Base-by-base conservation (phyloP, 169 alveolate species). In the Plasmodium relictum region DNA sequence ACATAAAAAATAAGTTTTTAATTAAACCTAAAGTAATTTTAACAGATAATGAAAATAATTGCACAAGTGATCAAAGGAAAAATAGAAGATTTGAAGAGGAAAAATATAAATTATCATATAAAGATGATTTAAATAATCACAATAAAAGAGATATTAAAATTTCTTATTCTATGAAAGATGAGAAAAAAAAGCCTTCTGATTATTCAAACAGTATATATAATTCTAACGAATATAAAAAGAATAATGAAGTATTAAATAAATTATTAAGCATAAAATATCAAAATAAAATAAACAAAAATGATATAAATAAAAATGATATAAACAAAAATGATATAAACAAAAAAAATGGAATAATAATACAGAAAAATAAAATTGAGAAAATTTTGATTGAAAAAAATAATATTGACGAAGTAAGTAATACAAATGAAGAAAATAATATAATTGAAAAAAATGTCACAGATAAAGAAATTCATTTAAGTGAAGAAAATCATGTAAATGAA, bases 21-120 rank as follows among this genome's bases (percentile, higher is more conserved):
- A 45, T 48, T 26, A 78, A 78, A 69, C 89, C 89, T 48, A 62
- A 63, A 59, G 78, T 78, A 1, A 48, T 78, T 48, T 24, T 44
- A 12, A 78, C 89, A 9, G 76, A 78, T 44, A 78, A 68, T 56
- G 89, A 78, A 18, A 59, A 7, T 14, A 78, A 73, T 50, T 54
- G 52, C 39, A 31, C 39, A 31, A 31, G 39, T 6, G 61, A 52
- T 59, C 12, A 6, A 14, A 59, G 22, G 20, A 6, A 22, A 16
- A 31, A 22, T 12, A 50, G 12, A 31, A 39, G 20, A 18, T 18
- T n/a, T 24, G 16, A 54, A 71, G 1, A 12, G 48, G 83, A 31
- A 31, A 31, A 31, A 31, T 31, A 31, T 31, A 31, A 31, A 31
- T 31, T 31, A 31, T 31, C 39, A 31, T 2, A 31, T 31, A 31